A percentile compares a stretch with the other conserved stretches of the same genome.
Evolutionary conservation across 192 early-diverging fungal genomes (phyloP).

Genomic region (Coemansia erecta): DNA sequence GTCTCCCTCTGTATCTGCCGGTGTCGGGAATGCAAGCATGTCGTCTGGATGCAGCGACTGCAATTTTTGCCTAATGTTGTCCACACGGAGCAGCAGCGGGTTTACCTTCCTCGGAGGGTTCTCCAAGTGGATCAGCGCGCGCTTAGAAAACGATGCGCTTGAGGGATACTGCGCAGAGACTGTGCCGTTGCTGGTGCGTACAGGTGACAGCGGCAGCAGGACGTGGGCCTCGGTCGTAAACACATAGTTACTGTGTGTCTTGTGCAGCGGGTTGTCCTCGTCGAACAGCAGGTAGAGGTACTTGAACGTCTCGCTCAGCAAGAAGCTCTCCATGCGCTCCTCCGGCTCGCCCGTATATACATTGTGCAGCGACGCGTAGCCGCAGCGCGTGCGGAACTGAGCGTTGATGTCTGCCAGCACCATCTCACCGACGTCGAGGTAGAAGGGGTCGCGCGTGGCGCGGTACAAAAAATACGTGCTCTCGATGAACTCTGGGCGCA

Average conservation of each 20-base stretch:
- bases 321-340: slow-evolving; percentile 94
- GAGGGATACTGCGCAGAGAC: slow-evolving; percentile 34
- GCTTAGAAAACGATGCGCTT: slow-evolving; percentile 27
- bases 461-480: slow-evolving; percentile 90
- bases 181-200: slow-evolving; percentile 2
- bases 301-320: slow-evolving; percentile 91
- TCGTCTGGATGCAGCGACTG: slow-evolving; percentile 14
- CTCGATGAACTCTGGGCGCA: slow-evolving; percentile 93
- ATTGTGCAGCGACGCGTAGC: slow-evolving; percentile 71
- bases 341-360: slow-evolving; percentile 64
- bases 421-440: slow-evolving; percentile 87
- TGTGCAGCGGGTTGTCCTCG: slow-evolving; percentile 70
- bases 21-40: slow-evolving; percentile 25
- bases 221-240: slow-evolving; percentile 77
- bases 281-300: slow-evolving; percentile 96
- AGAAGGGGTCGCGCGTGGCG: slow-evolving; percentile 88
- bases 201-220: slow-evolving; percentile 34
- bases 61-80: slow-evolving; percentile 28
- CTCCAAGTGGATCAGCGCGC: slow-evolving; percentile 27
- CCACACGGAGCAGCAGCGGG: slow-evolving; percentile 16
- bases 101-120: slow-evolving; percentile 15
- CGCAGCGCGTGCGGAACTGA: slow-evolving; percentile 69
- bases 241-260: slow-evolving; percentile 71
- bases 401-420: slow-evolving; percentile 77
- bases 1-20: not conserved